These are phyloP conservation scores for Meira nashicola DNA, from an alignment of 1,284 basidiomycete genomes.

Conservation along the genomic window DNA sequence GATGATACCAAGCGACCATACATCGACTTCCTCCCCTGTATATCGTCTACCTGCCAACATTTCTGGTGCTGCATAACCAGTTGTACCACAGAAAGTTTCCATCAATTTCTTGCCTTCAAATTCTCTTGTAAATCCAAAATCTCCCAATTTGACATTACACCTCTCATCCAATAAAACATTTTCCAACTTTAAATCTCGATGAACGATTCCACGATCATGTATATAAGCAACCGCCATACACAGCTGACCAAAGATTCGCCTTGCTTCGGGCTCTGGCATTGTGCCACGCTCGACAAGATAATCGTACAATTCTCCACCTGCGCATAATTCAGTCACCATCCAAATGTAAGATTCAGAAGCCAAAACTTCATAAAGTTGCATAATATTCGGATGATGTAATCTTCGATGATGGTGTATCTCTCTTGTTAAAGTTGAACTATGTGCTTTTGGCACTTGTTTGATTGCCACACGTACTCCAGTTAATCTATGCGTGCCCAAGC, in stretches of 20 bases:
- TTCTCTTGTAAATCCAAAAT: conserved; percentile 94
- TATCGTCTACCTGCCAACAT: conserved; percentile 87
- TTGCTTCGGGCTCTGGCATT: conserved; percentile 49
- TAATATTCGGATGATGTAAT: conserved; percentile 88
- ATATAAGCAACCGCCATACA: conserved; percentile 55
- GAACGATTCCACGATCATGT: conserved; percentile 54
- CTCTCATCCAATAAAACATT: conserved; percentile 56
- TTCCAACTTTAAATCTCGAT: conserved; percentile 59
- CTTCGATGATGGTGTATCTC: conserved; percentile 98
- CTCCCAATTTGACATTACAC: conserved; percentile 64
- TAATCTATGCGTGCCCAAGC: conserved; percentile 83
- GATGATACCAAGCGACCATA: conserved; percentile 95
- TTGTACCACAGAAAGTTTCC: conserved; percentile 96
- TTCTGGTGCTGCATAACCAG: conserved; percentile 89
- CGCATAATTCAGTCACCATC: conserved; percentile 95
- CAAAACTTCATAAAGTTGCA: conserved; percentile 94
- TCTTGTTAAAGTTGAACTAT: conserved; percentile 68
- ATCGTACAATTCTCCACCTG: conserved; percentile 66
- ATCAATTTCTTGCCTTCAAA: conserved; percentile 76
- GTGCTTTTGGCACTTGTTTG: conserved; percentile 94
- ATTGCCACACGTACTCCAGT: conserved; percentile 68
- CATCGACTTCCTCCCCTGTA: conserved; percentile 88
- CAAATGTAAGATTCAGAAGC: conserved; percentile 91
- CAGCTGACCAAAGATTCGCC: conserved; percentile 54
- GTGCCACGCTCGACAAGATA: conserved; percentile 55